These are phyloP conservation scores for Goffeauzyma gilvescens DNA, from an alignment of 768 basidiomycete genomes.

Conservation along the genomic window DNA sequence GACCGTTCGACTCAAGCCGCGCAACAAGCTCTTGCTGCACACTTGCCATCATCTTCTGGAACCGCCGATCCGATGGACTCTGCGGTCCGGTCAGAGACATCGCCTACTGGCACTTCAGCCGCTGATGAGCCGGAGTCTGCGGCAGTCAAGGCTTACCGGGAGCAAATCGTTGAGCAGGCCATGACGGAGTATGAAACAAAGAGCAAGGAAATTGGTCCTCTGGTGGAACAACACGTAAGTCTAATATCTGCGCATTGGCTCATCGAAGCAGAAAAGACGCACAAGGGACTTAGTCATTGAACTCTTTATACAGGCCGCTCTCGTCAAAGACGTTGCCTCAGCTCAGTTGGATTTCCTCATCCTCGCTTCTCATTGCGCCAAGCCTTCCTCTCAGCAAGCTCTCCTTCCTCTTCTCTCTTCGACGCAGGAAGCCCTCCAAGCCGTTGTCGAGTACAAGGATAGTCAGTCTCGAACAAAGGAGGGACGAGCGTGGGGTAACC, in stretches of 20 bases:
- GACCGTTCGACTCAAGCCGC: constrained; percentile 17
- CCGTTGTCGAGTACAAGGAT: constrained; percentile 64
- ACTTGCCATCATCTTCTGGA: constrained; percentile 19
- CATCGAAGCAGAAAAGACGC: background rate
- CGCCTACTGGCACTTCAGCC: constrained; percentile 13
- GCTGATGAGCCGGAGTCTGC: constrained; percentile 34
- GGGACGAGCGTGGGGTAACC: constrained; percentile 45
- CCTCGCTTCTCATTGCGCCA: constrained; percentile 52
- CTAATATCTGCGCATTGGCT: background rate
- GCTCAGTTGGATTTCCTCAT: constrained; percentile 52
- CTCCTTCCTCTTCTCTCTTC: constrained; percentile 46
- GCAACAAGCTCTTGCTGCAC: constrained; percentile 18
- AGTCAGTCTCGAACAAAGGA: constrained; percentile 58
- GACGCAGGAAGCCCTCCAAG: constrained; percentile 52
- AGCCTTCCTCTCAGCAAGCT: constrained; percentile 46
- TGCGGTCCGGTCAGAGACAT: constrained; percentile 23
- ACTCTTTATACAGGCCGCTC: constrained; percentile 39
- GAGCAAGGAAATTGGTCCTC: constrained; percentile 49
- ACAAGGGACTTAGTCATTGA: background rate
- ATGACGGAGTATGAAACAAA: constrained; percentile 56
- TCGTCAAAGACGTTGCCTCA: constrained; percentile 49
- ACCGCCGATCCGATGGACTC: too few relatives aligned
- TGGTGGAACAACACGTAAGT: constrained; percentile 64
- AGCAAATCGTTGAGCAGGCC: constrained; percentile 51
- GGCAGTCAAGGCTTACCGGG: constrained; percentile 54